Evolutionary conservation across 148 eudicot genomes (phyloP).

Genomic region (Mesembryanthemum crystallinum): DNA sequence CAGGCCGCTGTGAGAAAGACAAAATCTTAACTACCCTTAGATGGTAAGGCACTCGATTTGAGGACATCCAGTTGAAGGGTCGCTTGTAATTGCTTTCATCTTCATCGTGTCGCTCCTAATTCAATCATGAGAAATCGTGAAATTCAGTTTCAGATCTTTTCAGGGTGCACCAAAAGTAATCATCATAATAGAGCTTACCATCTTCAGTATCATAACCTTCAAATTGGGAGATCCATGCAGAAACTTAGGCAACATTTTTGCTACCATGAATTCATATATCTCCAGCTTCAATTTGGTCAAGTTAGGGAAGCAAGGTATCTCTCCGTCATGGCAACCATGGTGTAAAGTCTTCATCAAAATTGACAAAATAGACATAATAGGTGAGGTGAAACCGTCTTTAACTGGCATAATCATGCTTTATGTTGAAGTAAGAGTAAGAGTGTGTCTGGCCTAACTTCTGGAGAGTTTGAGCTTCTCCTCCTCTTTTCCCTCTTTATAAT

Average conservation of each 20-base stretch:
- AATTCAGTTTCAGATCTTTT: neutral
- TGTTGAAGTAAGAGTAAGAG: too few relatives aligned
- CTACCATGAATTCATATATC: neutral
- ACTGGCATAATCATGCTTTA: neutral
- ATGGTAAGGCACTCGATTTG: neutral
- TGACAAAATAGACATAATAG: neutral
- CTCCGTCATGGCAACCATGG: neutral
- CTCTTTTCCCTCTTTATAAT: too few relatives aligned
- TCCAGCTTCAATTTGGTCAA: slow-evolving; percentile 16
- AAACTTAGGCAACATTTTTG: slow-evolving; percentile 6
- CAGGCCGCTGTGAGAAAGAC: neutral
- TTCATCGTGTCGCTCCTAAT: neutral
- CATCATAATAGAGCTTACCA: neutral
- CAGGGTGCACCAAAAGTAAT: neutral
- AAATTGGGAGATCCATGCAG: slow-evolving; percentile 5
- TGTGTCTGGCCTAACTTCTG: too few relatives aligned
- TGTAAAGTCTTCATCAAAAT: slow-evolving; percentile 10
- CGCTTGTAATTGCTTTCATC: neutral
- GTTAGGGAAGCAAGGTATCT: slow-evolving; percentile 14
- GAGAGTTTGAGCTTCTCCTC: too few relatives aligned
- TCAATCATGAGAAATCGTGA: neutral
- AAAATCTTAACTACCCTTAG: slow-evolving; percentile 5
- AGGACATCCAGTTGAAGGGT: slow-evolving; percentile 9
- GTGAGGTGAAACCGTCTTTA: neutral
- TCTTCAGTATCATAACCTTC: neutral